Evolutionary conservation across 2,329 filamentous ascomycete species (phyloP).

Genomic region (Pseudogymnoascus verrucosus): DNA sequence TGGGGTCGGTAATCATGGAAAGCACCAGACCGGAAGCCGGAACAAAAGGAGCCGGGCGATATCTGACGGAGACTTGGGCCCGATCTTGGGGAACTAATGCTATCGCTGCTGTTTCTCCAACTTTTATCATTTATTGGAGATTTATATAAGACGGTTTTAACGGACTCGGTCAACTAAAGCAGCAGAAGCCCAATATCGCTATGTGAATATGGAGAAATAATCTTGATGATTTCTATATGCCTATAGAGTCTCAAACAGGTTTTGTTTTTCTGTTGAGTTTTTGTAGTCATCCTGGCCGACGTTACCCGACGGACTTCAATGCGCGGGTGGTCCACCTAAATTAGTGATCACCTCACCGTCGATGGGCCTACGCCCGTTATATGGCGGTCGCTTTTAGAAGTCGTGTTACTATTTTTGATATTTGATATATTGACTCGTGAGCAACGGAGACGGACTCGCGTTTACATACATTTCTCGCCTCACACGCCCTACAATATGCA

Average conservation of each 20-base stretch:
- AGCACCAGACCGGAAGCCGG: slow-evolving; percentile 3
- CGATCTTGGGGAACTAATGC: background rate
- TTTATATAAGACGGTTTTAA: background rate
- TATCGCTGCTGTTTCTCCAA: background rate
- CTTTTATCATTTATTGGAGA: slow-evolving; percentile 7
- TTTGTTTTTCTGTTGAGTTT: slow-evolving; percentile 8
- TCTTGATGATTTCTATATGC: background rate
- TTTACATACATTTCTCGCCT: background rate
- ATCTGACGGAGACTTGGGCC: background rate
- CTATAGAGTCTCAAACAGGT: background rate
- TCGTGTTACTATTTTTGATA: background rate
- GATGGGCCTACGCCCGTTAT: background rate
- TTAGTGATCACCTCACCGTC: background rate
- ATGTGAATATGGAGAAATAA: background rate
- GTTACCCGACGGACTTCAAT: slow-evolving; percentile 6
- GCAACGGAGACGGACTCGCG: background rate
- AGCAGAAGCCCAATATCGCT: background rate
- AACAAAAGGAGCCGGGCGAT: slow-evolving; percentile 2
- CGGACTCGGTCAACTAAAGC: background rate
- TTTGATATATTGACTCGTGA: background rate
- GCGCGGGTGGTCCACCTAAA: background rate
- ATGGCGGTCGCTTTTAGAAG: background rate
- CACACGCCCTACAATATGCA: background rate
- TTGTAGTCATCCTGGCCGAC: background rate
- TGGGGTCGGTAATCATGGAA: slow-evolving; percentile 7